Evolutionary conservation across 306 rosid species (phyloP).

Genomic region (Biancaea sappan): DNA sequence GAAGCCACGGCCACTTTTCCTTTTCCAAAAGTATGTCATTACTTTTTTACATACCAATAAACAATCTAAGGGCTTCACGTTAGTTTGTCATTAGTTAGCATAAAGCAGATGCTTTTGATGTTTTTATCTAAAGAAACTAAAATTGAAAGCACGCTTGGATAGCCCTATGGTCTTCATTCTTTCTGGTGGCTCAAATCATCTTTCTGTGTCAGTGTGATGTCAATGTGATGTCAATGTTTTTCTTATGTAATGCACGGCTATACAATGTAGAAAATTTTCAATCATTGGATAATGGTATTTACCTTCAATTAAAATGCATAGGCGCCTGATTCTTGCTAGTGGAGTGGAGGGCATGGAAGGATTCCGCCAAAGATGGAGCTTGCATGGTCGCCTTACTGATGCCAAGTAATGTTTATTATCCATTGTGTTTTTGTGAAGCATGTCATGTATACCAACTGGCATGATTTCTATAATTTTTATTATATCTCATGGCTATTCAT

Average conservation of each 20-base stretch:
- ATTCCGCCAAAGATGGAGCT: slow-evolving; percentile 93
- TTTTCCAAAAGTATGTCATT: neutral
- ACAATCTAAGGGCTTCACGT: slow-evolving; percentile 11
- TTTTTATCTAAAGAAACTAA: slow-evolving; percentile 10
- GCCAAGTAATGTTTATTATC: slow-evolving; percentile 59
- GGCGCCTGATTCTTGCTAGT: slow-evolving; percentile 95
- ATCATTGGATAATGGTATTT: slow-evolving; percentile 3
- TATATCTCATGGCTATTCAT: slow-evolving; percentile 7
- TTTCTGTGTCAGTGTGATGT: slow-evolving; percentile 7
- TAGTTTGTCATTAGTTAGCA: slow-evolving; percentile 4
- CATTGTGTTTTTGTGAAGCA: slow-evolving; percentile 33
- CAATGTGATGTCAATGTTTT: neutral
- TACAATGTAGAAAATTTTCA: slow-evolving; percentile 5
- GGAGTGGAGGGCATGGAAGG: slow-evolving; percentile 86
- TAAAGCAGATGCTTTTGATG: neutral
- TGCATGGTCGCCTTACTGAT: slow-evolving; percentile 86
- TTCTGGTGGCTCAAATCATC: neutral
- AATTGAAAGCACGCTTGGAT: slow-evolving; percentile 4
- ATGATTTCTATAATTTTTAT: slow-evolving; percentile 3
- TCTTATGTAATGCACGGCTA: slow-evolving; percentile 1
- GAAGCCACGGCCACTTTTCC: slow-evolving; percentile 7
- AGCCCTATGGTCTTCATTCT: slow-evolving; percentile 11
- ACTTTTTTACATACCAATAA: neutral
- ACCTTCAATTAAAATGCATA: slow-evolving; percentile 40
- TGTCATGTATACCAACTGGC: slow-evolving; percentile 5